These are phyloP conservation scores for Hylodesmum podocarpum DNA, from an alignment of 306 rosid species.

Conservation along the genomic window DNA sequence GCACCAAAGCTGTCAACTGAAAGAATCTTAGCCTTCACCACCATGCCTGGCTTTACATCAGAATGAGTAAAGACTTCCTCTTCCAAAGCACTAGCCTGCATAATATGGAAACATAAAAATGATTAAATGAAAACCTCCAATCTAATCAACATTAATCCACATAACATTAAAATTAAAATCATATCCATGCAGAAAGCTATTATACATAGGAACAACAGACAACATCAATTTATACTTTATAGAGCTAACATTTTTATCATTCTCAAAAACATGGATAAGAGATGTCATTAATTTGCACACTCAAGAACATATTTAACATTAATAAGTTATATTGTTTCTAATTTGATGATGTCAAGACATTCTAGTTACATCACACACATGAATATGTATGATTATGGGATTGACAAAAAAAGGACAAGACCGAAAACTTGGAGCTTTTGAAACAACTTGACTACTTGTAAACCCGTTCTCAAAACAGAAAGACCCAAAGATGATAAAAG, in stretches of 20 bases:
- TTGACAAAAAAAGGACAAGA: background rate
- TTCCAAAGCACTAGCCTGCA: slow-evolving; percentile 85
- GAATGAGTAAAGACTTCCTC: slow-evolving; percentile 85
- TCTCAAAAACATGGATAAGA: background rate
- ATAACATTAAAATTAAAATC: background rate
- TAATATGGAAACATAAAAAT: slow-evolving; percentile 14
- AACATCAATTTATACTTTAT: background rate
- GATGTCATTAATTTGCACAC: background rate
- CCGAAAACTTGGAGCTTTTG: background rate
- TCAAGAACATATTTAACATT: background rate
- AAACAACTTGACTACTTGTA: background rate
- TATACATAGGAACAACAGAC: slow-evolving; percentile 4
- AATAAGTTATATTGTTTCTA: background rate
- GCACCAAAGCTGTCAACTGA: slow-evolving; percentile 90
- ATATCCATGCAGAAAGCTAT: background rate
- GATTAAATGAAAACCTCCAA: slow-evolving; percentile 16
- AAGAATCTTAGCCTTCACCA: slow-evolving; percentile 73
- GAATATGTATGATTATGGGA: background rate
- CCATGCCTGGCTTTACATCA: slow-evolving; percentile 94
- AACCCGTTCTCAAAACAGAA: background rate
- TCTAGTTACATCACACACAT: background rate
- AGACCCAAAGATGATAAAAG: background rate
- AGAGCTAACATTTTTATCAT: background rate
- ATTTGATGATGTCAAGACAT: background rate
- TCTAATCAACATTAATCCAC: slow-evolving; percentile 20